Percentiles rank a stretch among this genome's conserved stretches.
phyloP scores from a whole-genome alignment of 805 yeast species.

The Kodamaea nitidulidarum region DNA sequence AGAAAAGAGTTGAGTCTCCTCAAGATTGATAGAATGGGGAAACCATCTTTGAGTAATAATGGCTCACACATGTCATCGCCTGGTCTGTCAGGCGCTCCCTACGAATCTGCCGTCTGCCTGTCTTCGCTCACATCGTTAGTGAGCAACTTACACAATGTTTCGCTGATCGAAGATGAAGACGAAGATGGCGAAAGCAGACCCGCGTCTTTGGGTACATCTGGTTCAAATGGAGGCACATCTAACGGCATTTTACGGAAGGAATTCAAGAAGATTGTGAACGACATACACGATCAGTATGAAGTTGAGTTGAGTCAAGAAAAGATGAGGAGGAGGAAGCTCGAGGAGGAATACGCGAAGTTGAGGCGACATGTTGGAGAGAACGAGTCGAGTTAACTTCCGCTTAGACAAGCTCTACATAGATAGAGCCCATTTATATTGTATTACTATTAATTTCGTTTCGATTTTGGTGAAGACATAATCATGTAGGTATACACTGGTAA shows the following conservation, averaged over 20 bases:
- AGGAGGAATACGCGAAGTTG: constrained; percentile 9
- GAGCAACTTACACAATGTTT: constrained; percentile 6
- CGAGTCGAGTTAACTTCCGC: not conserved
- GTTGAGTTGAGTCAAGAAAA: constrained; percentile 54
- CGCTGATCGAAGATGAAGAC: constrained; percentile 19
- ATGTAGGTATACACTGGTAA: too few relatives aligned
- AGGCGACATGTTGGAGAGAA: not conserved
- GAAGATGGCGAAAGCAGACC: constrained; percentile 10
- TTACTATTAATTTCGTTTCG: not conserved
- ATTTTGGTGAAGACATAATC: too few relatives aligned
- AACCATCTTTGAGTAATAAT: not conserved
- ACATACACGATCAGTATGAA: constrained; percentile 60
- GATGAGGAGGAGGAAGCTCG: constrained; percentile 40
- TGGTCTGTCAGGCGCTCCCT: constrained; percentile 5
- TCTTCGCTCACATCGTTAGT: constrained; percentile 9
- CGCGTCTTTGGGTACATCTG: constrained; percentile 9
- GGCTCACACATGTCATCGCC: constrained; percentile 6
- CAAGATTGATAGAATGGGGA: constrained; percentile 44
- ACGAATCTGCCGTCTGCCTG: constrained; percentile 7
- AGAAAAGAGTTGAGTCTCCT: constrained; percentile 43
- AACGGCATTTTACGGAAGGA: constrained; percentile 61
- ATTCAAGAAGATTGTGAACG: constrained; percentile 60
- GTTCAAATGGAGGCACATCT: constrained; percentile 27
- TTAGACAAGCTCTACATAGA: not conserved
- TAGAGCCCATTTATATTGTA: not conserved